Conservation (phyloP, 2,329 filamentous ascomycete species). For the Colletotrichum destructivum region DNA sequence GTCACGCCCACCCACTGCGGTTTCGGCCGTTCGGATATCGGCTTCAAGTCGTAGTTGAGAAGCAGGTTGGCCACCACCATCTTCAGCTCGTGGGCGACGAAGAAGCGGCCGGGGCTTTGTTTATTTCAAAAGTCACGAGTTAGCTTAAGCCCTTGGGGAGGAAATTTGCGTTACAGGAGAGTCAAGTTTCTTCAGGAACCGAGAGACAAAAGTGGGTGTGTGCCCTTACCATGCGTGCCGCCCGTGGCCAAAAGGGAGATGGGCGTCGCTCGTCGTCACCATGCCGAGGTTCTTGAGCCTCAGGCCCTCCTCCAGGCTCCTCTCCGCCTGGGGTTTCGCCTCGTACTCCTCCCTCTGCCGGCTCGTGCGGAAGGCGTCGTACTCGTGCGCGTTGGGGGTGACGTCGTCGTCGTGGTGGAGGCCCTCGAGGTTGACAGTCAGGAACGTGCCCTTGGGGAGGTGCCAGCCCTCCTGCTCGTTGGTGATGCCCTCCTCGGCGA, state of each 20-base stretch:
- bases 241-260: slow-evolving; percentile 71
- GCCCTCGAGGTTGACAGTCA: slow-evolving; percentile 61
- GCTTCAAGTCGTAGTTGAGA: slow-evolving; percentile 67
- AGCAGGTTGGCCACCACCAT: slow-evolving; percentile 67
- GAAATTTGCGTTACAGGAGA: too few species aligned
- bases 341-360: slow-evolving; percentile 57
- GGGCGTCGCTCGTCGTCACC: slow-evolving; percentile 66
- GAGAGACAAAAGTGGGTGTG: background rate
- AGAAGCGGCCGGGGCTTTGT: slow-evolving; percentile 67
- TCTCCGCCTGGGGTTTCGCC: slow-evolving; percentile 47
- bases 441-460: slow-evolving; percentile 58
- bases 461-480: slow-evolving; percentile 60
- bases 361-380: slow-evolving; percentile 66
- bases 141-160: too few species aligned
- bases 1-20: slow-evolving; percentile 62
- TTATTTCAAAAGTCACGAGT: too few species aligned
- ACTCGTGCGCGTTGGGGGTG: slow-evolving; percentile 58
- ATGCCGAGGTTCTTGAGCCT: slow-evolving; percentile 62
- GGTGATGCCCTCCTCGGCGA: slow-evolving; percentile 54
- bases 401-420: slow-evolving; percentile 63
- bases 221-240: slow-evolving; percentile 62
- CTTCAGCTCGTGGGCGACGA: slow-evolving; percentile 70
- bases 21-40: slow-evolving; percentile 55
- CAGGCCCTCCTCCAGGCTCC: slow-evolving; percentile 50
- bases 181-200: background rate